Percentiles rank a stretch among this genome's conserved stretches.
phyloP scores from a whole-genome alignment of 2,329 filamentous ascomycete genomes.

The Talaromyces sp. region DNA sequence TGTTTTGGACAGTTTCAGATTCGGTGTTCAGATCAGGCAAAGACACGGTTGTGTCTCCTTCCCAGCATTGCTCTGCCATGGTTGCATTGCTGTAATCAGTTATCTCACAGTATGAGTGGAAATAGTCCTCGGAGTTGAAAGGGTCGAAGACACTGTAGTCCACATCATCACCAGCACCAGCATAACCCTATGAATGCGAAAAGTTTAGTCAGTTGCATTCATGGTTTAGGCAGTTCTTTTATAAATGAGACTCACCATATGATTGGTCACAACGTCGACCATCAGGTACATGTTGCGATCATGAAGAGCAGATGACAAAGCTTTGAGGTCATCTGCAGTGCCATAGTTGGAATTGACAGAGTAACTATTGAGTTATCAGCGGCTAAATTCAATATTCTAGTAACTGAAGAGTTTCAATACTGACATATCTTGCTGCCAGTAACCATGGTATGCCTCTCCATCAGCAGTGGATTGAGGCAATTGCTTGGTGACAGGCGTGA shows the following conservation, averaged over 20 bases:
- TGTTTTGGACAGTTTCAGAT: constrained; percentile 42
- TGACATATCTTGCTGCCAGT: constrained; percentile 52
- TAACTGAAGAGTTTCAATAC: neutral
- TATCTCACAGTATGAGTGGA: constrained; percentile 43
- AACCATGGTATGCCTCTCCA: constrained; percentile 51
- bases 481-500: constrained; percentile 48
- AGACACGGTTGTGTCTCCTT: constrained; percentile 52
- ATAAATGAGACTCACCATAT: constrained; percentile 16
- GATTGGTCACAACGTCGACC: constrained; percentile 56
- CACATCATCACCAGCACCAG: constrained; percentile 18
- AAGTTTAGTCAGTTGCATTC: neutral
- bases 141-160: constrained; percentile 31
- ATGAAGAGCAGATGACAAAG: constrained; percentile 59
- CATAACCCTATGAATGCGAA: constrained; percentile 7
- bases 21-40: constrained; percentile 54
- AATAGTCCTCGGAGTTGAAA: constrained; percentile 31
- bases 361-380: constrained; percentile 33
- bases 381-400: neutral
- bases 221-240: too few relatives aligned
- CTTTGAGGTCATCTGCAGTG: constrained; percentile 60
- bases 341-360: constrained; percentile 63
- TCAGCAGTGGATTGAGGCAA: constrained; percentile 38
- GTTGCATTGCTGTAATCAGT: constrained; percentile 56
- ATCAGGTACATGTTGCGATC: constrained; percentile 62
- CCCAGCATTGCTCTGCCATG: constrained; percentile 53